These are phyloP conservation scores for Globisporangium abappressorium DNA, from an alignment of 352 stramenopile species.

Conservation along the genomic window DNA sequence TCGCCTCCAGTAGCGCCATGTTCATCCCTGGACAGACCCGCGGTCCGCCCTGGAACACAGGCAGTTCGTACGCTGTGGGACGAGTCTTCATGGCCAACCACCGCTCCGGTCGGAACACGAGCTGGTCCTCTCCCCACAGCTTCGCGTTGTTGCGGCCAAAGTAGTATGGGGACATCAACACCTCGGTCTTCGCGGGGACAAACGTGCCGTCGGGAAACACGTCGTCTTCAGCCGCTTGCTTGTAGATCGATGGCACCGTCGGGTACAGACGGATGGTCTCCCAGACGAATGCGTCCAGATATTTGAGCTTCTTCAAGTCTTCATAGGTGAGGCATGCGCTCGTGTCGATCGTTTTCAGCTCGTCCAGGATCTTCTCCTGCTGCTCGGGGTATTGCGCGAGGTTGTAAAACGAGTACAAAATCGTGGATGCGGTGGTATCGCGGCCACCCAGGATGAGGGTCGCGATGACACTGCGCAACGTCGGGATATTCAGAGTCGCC, in stretches of 20 bases:
- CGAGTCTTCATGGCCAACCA: constrained; percentile 17
- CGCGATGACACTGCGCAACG: no score
- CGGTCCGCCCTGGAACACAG: constrained; percentile 63
- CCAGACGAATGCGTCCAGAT: constrained; percentile 63
- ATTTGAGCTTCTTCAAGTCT: constrained; percentile 53
- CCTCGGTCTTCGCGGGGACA: constrained; percentile 47
- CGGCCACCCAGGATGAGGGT: no score
- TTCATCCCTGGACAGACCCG: constrained; percentile 73
- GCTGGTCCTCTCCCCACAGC: constrained; percentile 15
- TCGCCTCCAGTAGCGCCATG: constrained; percentile 62
- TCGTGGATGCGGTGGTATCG: no score
- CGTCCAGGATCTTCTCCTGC: no score
- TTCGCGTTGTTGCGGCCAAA: not conserved
- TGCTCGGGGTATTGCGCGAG: no score
- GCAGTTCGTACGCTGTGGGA: constrained; percentile 69
- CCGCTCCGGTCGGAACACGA: constrained; percentile 14
- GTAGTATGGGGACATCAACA: constrained; percentile 68
- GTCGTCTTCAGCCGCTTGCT: constrained; percentile 21
- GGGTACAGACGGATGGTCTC: constrained; percentile 76
- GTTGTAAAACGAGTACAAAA: no score
- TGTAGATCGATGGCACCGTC: constrained; percentile 67
- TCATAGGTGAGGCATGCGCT: constrained; percentile 29
- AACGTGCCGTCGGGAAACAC: constrained; percentile 14
- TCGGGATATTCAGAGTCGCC: no score
- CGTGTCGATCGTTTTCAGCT: no score